A percentile compares a stretch with the other conserved stretches of the same genome.
Evolutionary conservation across 208 protist genomes (phyloP).

Genomic region (Leishmania lainsoni): DNA sequence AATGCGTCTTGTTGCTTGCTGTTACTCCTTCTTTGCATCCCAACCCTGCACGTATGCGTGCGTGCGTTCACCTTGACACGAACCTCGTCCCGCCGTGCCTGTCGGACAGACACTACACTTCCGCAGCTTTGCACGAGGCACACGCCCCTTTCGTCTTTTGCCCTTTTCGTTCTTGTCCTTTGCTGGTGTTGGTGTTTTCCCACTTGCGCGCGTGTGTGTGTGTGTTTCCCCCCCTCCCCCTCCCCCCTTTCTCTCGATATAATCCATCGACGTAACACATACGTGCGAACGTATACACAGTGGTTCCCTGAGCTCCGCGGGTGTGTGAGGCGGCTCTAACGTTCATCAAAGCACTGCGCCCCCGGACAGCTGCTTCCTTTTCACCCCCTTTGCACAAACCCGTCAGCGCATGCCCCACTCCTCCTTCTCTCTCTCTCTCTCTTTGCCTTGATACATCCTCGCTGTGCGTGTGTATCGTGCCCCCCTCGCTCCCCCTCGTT

Average conservation of each 20-base stretch:
- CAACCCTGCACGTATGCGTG: neutral
- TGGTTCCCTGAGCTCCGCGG: neutral
- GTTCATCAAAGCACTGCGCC: slow-evolving; percentile 3
- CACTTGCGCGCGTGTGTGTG: neutral
- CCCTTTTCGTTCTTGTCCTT: neutral
- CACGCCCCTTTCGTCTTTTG: neutral
- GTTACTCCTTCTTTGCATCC: too few species aligned
- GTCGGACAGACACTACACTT: neutral
- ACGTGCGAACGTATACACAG: neutral
- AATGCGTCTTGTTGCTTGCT: too few species aligned
- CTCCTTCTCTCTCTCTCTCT: slow-evolving; percentile 9
- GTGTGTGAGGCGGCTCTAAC: slow-evolving; percentile 2
- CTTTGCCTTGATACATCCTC: neutral
- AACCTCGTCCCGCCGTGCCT: neutral
- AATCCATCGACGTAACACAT: neutral
- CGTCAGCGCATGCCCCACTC: neutral
- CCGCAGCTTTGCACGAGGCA: neutral
- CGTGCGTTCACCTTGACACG: neutral
- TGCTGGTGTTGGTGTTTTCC: neutral
- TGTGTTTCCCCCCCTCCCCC: too few species aligned
- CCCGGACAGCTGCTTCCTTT: neutral
- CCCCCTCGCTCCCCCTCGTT: neutral
- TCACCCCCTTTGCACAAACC: neutral
- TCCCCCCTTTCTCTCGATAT: neutral
- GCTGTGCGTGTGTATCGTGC: neutral